Percentiles rank a stretch among this genome's conserved stretches.
These are phyloP conservation scores for Globisporangium cederbergense DNA, from an alignment of 352 stramenopile species.

Conservation along the genomic window DNA sequence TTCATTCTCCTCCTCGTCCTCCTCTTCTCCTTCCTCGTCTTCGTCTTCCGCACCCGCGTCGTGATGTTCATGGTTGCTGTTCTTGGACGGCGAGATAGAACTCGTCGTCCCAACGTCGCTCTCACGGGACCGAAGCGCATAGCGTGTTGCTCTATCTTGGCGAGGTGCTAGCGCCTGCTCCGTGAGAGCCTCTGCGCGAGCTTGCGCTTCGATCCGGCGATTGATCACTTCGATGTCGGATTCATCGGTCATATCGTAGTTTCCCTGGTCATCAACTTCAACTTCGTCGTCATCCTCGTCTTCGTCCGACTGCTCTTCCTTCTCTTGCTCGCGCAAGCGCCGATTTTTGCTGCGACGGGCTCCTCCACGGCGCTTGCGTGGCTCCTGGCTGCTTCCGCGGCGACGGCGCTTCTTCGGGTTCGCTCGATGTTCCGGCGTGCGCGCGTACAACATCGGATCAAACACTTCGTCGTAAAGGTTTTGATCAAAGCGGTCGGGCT, in stretches of 20 bases:
- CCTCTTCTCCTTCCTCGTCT: slow-evolving; percentile 27
- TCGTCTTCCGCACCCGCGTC: slow-evolving; percentile 22
- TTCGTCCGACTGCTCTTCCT: slow-evolving; percentile 24
- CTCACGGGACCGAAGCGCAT: slow-evolving; percentile 56
- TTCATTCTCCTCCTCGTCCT: slow-evolving; percentile 22
- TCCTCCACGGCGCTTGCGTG: slow-evolving; percentile 6
- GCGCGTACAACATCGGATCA: slow-evolving; percentile 24
- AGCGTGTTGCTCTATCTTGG: slow-evolving; percentile 37
- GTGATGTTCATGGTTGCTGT: slow-evolving; percentile 8
- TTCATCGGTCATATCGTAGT: slow-evolving; percentile 36
- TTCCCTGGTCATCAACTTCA: slow-evolving; percentile 20
- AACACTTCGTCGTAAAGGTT: slow-evolving; percentile 75
- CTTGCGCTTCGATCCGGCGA: slow-evolving; percentile 40
- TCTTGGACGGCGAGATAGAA: slow-evolving; percentile 26
- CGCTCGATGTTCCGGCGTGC: neutral
- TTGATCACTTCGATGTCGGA: slow-evolving; percentile 61
- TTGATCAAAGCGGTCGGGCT: slow-evolving; percentile 60
- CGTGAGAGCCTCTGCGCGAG: slow-evolving; percentile 19
- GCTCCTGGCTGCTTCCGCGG: slow-evolving; percentile 4
- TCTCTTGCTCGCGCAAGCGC: slow-evolving; percentile 13
- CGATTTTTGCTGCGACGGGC: slow-evolving; percentile 4
- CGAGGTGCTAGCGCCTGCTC: slow-evolving; percentile 17
- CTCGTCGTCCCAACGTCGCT: slow-evolving; percentile 25
- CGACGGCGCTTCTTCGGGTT: slow-evolving; percentile 21
- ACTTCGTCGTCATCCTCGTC: slow-evolving; percentile 30